Evolutionary conservation across 75 land plant genomes (phyloP).

Genomic region (Sequoia sempervirens): DNA sequence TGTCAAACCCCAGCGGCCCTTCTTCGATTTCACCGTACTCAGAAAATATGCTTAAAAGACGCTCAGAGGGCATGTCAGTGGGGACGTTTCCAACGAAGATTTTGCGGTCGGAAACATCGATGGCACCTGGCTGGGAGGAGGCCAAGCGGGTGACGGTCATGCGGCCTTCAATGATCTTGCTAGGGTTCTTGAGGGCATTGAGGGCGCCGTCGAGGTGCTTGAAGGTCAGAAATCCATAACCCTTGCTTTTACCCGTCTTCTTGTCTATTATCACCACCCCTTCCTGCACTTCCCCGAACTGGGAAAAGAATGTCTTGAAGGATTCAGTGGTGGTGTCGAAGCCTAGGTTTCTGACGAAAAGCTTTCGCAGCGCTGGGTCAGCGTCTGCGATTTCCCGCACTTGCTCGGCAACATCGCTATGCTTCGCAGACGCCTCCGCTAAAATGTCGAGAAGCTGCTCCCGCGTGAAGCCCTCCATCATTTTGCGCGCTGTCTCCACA

Average conservation of each 20-base stretch:
- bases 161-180: slow-evolving; percentile 58
- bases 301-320: slow-evolving; percentile 42
- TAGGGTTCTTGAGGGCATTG: slow-evolving; percentile 60
- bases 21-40: slow-evolving; percentile 80
- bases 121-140: slow-evolving; percentile 19
- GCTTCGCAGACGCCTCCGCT: slow-evolving; percentile 15
- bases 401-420: slow-evolving; percentile 18
- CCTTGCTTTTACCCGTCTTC: slow-evolving; percentile 42
- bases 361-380: slow-evolving; percentile 48
- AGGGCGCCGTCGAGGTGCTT: slow-evolving; percentile 44
- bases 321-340: slow-evolving; percentile 49
- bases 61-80: slow-evolving; percentile 43
- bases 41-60: slow-evolving; percentile 50
- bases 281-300: slow-evolving; percentile 55
- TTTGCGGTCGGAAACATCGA: slow-evolving; percentile 61
- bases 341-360: slow-evolving; percentile 55
- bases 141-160: slow-evolving; percentile 80
- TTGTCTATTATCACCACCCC: slow-evolving; percentile 60
- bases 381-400: slow-evolving; percentile 29
- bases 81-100: slow-evolving; percentile 84
- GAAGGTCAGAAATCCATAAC: slow-evolving; percentile 46
- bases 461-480: slow-evolving; percentile 34
- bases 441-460: slow-evolving; percentile 42
- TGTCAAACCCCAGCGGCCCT: slow-evolving; percentile 80
- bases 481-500: slow-evolving; percentile 15